phyloP scores from a whole-genome alignment of 2,329 filamentous ascomycete genomes.

The Mariannaea elegans region DNA sequence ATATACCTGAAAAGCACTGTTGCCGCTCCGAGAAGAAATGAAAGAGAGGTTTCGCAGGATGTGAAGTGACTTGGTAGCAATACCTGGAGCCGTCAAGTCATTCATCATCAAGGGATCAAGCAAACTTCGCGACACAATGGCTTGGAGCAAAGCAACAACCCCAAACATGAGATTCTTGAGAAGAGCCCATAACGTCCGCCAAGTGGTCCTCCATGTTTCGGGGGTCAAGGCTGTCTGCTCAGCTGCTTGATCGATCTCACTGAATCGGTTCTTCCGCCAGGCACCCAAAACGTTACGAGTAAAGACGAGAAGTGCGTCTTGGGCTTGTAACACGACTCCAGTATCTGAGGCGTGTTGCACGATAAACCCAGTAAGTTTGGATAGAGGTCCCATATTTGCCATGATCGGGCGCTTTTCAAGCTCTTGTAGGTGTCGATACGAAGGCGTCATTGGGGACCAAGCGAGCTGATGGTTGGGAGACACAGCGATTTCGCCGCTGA shows the following conservation, averaged over 20 bases:
- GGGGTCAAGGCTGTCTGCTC: constrained; percentile 70
- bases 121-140: constrained; percentile 72
- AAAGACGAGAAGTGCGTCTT: constrained; percentile 74
- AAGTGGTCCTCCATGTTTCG: constrained; percentile 72
- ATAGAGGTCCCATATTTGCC: constrained; percentile 72
- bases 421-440: constrained; percentile 66
- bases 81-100: constrained; percentile 61
- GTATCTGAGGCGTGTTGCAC: constrained; percentile 63
- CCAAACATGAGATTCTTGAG: constrained; percentile 81
- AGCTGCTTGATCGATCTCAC: constrained; percentile 73
- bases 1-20: constrained; percentile 82
- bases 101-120: constrained; percentile 59
- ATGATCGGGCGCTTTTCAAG: constrained; percentile 70
- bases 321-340: constrained; percentile 55
- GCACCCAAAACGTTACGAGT: constrained; percentile 71
- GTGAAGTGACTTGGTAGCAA: constrained; percentile 77
- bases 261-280: constrained; percentile 80
- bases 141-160: constrained; percentile 76
- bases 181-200: constrained; percentile 77
- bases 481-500: constrained; percentile 73
- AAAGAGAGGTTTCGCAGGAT: constrained; percentile 83
- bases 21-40: constrained; percentile 77
- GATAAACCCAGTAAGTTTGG: constrained; percentile 71
- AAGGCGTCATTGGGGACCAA: constrained; percentile 71
- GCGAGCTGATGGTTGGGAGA: constrained; percentile 55